These are phyloP conservation scores for Penicillium sp. DNA, from an alignment of 2,329 filamentous ascomycete genomes.

Conservation along the genomic window DNA sequence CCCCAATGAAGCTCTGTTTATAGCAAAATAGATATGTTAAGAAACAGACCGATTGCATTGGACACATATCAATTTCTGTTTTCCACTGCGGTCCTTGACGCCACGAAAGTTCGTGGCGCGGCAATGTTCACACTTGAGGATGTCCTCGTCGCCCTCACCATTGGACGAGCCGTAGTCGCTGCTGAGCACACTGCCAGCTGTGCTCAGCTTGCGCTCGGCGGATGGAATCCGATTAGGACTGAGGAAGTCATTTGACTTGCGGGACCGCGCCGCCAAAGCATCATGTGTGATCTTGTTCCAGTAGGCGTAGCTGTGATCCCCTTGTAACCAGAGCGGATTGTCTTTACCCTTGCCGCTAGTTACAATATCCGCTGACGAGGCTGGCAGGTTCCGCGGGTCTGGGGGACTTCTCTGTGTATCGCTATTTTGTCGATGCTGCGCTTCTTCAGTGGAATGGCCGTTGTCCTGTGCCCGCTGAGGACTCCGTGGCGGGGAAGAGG, in stretches of 20 bases:
- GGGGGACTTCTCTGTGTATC: constrained; percentile 1
- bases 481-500: constrained; percentile 30
- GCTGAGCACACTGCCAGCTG: constrained; percentile 54
- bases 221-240: constrained; percentile 21
- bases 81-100: constrained; percentile 52
- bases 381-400: constrained; percentile 7
- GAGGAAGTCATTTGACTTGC: constrained; percentile 19
- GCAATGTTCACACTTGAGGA: constrained; percentile 59
- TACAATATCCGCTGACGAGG: constrained; percentile 25
- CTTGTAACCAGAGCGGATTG: constrained; percentile 51
- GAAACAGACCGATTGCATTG: constrained; percentile 45
- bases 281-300: constrained; percentile 50
- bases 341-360: constrained; percentile 25
- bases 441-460: constrained; percentile 20
- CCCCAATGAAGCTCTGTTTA: not conserved
- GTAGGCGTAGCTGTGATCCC: constrained; percentile 53
- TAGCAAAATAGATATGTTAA: constrained; percentile 11
- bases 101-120: constrained; percentile 62
- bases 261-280: constrained; percentile 33
- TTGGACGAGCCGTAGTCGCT: constrained; percentile 51
- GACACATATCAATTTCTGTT: constrained; percentile 60
- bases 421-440: constrained; percentile 9
- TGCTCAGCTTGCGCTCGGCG: constrained; percentile 42
- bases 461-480: constrained; percentile 25
- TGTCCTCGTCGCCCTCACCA: constrained; percentile 46